Conservation (phyloP, 1,284 basidiomycete species). For the Vanrija sp. region DNA sequence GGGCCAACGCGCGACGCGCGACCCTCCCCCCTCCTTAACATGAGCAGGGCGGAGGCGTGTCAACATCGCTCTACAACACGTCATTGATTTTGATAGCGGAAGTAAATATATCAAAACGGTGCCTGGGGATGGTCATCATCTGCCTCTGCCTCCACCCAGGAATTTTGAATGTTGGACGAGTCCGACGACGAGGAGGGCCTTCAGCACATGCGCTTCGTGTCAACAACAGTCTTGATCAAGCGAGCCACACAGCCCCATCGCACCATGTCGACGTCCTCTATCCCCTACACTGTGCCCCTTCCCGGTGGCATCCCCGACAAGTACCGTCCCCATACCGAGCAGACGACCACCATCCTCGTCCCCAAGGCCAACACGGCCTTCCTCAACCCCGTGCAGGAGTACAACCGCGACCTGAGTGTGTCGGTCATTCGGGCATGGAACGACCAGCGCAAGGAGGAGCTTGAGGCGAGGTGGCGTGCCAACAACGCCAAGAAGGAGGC, state of each 20-base stretch:
- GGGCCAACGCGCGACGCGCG: too few species aligned
- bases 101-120: not conserved
- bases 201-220: too few species aligned
- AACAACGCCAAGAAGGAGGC: conserved; percentile 42
- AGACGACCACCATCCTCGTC: conserved; percentile 74
- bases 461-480: conserved; percentile 53
- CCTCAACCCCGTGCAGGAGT: conserved; percentile 96
- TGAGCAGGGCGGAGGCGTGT: too few species aligned
- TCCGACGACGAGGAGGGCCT: too few species aligned
- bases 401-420: conserved; percentile 91
- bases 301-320: conserved; percentile 60
- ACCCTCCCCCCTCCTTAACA: too few species aligned
- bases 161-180: too few species aligned
- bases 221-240: too few species aligned
- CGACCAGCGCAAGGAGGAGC: conserved; percentile 52
- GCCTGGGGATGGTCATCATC: not conserved
- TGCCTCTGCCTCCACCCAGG: too few species aligned
- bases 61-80: too few species aligned
- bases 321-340: conserved; percentile 77
- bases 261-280: conserved; percentile 10
- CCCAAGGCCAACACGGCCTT: conserved; percentile 76
- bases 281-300: conserved; percentile 36
- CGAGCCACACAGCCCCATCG: not conserved
- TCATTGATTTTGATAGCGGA: not conserved
- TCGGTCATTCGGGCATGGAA: conserved; percentile 79